phyloP scores from a whole-genome alignment of 2,329 filamentous ascomycete species.

The Mycogone perniciosa region DNA sequence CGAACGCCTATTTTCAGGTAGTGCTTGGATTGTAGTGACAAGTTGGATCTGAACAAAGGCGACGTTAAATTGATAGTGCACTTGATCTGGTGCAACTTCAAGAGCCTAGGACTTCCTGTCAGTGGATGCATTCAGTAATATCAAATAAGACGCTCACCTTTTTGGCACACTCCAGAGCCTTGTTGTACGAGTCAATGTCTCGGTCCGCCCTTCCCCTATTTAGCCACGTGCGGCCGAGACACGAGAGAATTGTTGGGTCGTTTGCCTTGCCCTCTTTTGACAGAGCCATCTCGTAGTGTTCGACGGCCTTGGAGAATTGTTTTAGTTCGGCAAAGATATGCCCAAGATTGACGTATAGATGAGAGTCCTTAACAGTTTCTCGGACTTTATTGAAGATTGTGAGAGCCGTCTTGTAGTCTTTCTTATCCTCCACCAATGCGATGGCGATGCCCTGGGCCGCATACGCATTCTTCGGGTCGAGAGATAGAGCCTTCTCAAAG shows the following conservation, averaged over 20 bases:
- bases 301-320: slow-evolving; percentile 86
- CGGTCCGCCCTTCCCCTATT: slow-evolving; percentile 64
- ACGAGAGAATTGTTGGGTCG: slow-evolving; percentile 75
- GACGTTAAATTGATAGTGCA: slow-evolving; percentile 95
- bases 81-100: slow-evolving; percentile 69
- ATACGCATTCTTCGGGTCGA: slow-evolving; percentile 94
- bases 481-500: slow-evolving; percentile 90
- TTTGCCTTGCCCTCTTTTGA: slow-evolving; percentile 67
- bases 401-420: slow-evolving; percentile 75
- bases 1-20: slow-evolving; percentile 71
- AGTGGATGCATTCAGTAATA: slow-evolving; percentile 7
- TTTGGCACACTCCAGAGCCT: slow-evolving; percentile 54
- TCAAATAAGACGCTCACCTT: slow-evolving; percentile 42
- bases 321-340: slow-evolving; percentile 87
- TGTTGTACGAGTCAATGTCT: slow-evolving; percentile 51
- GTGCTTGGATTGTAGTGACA: slow-evolving; percentile 68
- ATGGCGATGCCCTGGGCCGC: slow-evolving; percentile 95
- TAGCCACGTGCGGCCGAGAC: slow-evolving; percentile 82
- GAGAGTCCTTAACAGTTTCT: slow-evolving; percentile 82
- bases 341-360: slow-evolving; percentile 86
- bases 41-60: slow-evolving; percentile 96
- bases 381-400: slow-evolving; percentile 85
- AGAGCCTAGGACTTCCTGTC: slow-evolving; percentile 52
- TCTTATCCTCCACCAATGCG: slow-evolving; percentile 88
- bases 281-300: slow-evolving; percentile 85